Conservation (phyloP, 2,329 filamentous ascomycete species). For the Chrysoporthe cubensis region DNA sequence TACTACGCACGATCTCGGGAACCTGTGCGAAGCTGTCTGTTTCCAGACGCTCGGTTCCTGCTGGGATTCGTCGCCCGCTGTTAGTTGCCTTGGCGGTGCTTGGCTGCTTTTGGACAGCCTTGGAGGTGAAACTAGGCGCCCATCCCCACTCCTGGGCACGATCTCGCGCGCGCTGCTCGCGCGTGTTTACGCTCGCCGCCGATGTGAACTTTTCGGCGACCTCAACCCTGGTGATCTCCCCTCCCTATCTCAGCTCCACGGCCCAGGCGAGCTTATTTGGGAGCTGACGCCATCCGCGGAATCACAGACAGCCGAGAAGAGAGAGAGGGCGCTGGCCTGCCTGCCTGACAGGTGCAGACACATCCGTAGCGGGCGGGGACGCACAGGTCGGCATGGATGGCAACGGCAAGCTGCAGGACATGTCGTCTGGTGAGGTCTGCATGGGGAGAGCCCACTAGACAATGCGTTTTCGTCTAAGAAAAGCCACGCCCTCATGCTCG, state of each 20-base stretch:
- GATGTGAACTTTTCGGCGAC: background rate
- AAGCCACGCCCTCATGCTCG: conserved; percentile 1
- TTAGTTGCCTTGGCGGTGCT: background rate
- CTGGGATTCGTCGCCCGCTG: background rate
- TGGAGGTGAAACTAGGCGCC: background rate
- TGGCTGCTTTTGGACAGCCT: background rate
- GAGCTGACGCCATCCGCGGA: background rate
- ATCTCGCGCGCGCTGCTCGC: background rate
- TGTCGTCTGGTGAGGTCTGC: background rate
- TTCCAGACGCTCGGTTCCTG: background rate
- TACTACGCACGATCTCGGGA: conserved; percentile 15
- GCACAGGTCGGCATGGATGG: background rate
- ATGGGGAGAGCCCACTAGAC: background rate
- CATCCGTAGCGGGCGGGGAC: background rate
- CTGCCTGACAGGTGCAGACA: conserved; percentile 1
- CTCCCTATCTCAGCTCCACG: background rate
- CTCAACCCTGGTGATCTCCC: background rate
- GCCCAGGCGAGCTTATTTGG: background rate
- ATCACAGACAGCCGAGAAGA: background rate
- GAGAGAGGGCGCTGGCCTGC: background rate
- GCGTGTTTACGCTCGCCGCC: background rate
- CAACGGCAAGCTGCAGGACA: conserved; percentile 18
- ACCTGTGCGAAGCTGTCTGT: background rate
- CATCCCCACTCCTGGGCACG: background rate
- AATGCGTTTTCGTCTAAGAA: no score